Evolutionary conservation across 352 stramenopile species (phyloP), one percentile per base, ranked within the genome.

Genomic region (Thraustochytrium sp.): DNA sequence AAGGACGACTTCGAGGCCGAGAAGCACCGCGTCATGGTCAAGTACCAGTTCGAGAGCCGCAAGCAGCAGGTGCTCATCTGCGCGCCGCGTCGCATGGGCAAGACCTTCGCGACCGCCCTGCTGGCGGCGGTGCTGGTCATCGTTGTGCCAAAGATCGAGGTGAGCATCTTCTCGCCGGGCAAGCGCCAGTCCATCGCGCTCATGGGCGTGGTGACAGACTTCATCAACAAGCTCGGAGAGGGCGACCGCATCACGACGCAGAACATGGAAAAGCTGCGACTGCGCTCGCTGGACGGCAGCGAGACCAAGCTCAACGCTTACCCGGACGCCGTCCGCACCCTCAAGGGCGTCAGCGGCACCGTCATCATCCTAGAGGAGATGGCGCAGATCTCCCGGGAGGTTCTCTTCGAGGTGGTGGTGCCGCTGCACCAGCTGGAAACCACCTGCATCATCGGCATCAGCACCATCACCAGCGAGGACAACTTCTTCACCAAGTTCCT

Each of bases 401-500:
- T 77, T 5, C 46, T 77, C 26, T 77, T 1, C 36, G 64, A 77
- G 36, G 64, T 72, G 26, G 48, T 77, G 5, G 42, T 54, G 26
- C 2, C 64, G 8, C 40, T 77, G 42, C 48, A 77, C 46, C 64
- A 77, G 46, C 46, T 77, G 16, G 64, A 77, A 13, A 68, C 9
- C 11, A 62, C 64, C 9, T 37, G 26, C 42, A 61, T 77, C 42
- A 77, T 77, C 23, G 64, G 64, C 16, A 77, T 77, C 46, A 44
- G 26, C 29, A 77, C 64, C 16, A 77, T 77, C 48, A 54, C 48
- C 31, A 61, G 64, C 23, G 48, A 61, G 26, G 38, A 54, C 42
- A 77, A 77, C 64, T 77, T 77, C n/a, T 62, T 77, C 31, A 77
- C 64, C 23, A 36, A 61, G 2, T 2, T 64, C 46, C 23, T 77